Evolutionary conservation across 2,329 filamentous ascomycete genomes (phyloP).

Genomic region (Purpureocillium lavendulum): DNA sequence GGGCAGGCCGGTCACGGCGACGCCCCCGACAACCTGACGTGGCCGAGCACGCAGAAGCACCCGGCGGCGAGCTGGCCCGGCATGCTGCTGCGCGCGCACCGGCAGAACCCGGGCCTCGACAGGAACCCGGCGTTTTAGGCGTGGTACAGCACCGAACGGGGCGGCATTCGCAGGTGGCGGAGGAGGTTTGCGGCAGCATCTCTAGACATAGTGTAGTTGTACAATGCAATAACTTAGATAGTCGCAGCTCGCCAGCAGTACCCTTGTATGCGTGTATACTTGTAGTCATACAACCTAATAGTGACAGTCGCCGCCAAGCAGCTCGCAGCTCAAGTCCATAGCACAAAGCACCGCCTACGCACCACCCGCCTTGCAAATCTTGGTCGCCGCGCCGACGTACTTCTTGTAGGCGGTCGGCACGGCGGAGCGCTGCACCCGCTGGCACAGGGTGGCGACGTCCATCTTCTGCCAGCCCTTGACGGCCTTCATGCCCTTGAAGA

Average conservation of each 20-base stretch:
- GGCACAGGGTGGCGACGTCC: constrained; percentile 12
- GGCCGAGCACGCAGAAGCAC: constrained; percentile 17
- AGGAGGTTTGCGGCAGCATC: too few relatives aligned
- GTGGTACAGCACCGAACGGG: not conserved
- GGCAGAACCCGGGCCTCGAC: constrained; percentile 18
- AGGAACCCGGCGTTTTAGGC: constrained; percentile 19
- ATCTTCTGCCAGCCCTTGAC: constrained; percentile 13
- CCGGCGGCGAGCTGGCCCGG: constrained; percentile 21
- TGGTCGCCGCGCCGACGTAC: constrained; percentile 8
- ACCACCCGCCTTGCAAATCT: constrained; percentile 11
- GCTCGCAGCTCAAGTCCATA: too few relatives aligned
- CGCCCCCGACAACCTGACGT: constrained; percentile 15
- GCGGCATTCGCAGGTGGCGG: too few relatives aligned
- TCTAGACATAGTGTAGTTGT: too few relatives aligned
- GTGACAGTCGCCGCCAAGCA: too few relatives aligned
- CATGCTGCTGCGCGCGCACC: constrained; percentile 18
- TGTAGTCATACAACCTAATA: too few relatives aligned
- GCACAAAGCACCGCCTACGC: too few relatives aligned
- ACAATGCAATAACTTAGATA: too few relatives aligned
- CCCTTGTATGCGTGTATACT: too few relatives aligned
- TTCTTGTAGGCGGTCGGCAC: constrained; percentile 10
- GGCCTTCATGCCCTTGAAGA: constrained; percentile 11
- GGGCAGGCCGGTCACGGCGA: constrained; percentile 12
- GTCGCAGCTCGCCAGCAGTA: too few relatives aligned
- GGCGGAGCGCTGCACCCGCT: constrained; percentile 13